Conservation (phyloP, 257 asterid genomes). For the Solanum verrucosum region DNA sequence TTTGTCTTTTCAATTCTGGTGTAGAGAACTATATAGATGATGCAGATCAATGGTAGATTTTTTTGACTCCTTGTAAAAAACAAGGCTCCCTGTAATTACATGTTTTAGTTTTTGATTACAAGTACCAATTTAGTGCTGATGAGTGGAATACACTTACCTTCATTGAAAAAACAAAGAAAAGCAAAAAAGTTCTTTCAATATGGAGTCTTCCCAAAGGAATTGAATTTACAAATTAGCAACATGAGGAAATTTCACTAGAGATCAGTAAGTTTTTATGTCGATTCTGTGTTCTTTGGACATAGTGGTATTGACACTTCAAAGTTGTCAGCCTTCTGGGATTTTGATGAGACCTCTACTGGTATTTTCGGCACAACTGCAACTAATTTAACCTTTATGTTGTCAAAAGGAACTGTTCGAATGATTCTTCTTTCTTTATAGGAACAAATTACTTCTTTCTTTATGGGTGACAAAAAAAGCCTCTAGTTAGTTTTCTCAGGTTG, state of each 20-base stretch:
- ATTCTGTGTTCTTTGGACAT: neutral
- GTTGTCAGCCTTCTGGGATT: neutral
- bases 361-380: neutral
- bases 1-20: neutral
- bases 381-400: neutral
- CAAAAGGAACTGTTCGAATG: neutral
- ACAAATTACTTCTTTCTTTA: neutral
- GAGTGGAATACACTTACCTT: neutral
- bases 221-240: neutral
- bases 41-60: neutral
- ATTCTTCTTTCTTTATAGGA: neutral
- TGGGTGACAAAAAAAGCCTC: neutral
- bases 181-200: neutral
- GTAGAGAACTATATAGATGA: neutral
- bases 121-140: neutral
- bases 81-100: neutral
- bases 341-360: neutral
- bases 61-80: neutral
- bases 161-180: neutral
- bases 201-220: neutral
- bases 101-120: neutral
- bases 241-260: neutral
- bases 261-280: neutral
- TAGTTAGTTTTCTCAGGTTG: neutral
- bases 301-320: neutral